Percentiles rank a stretch among this genome's conserved stretches.
These are phyloP conservation scores for Aquilaria yunnanensis DNA, from an alignment of 345 rosid genomes.

Conservation along the genomic window DNA sequence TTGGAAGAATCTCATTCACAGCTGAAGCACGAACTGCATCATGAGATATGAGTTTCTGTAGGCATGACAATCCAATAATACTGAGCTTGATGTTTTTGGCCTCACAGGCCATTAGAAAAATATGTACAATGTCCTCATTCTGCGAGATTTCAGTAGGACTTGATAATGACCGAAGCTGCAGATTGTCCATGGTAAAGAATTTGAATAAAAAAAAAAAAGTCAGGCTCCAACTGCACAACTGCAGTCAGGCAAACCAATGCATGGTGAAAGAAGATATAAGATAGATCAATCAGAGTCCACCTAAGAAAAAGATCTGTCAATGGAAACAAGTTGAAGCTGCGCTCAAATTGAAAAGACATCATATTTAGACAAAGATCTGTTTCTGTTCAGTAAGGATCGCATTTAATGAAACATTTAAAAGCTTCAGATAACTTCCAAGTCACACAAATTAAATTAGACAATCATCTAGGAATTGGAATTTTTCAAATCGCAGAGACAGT, in stretches of 20 bases:
- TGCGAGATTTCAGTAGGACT: conserved; percentile 81
- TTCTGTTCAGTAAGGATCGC: too few species aligned
- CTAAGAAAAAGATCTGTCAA: too few species aligned
- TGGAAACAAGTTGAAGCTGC: too few species aligned
- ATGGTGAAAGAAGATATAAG: too few species aligned
- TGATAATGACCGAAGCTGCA: conserved; percentile 81
- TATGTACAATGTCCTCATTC: conserved; percentile 78
- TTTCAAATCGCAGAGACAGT: too few species aligned
- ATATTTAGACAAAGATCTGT: too few species aligned
- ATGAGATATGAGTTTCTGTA: conserved; percentile 95
- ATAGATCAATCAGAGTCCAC: too few species aligned
- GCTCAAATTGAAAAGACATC: too few species aligned
- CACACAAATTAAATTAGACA: too few species aligned
- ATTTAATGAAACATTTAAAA: too few species aligned
- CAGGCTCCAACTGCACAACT: conserved; percentile 3
- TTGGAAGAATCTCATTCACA: conserved; percentile 68
- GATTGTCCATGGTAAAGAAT: background rate
- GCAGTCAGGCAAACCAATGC: background rate
- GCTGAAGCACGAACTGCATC: conserved; percentile 90
- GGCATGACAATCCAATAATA: conserved; percentile 88
- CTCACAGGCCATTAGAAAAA: conserved; percentile 91
- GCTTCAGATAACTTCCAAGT: too few species aligned
- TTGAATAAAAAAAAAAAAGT: background rate
- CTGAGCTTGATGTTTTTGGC: conserved; percentile 80
- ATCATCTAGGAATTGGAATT: too few species aligned